Conservation (phyloP, 768 basidiomycete species). For the Cystofilobasidium bisporidii region DNA sequence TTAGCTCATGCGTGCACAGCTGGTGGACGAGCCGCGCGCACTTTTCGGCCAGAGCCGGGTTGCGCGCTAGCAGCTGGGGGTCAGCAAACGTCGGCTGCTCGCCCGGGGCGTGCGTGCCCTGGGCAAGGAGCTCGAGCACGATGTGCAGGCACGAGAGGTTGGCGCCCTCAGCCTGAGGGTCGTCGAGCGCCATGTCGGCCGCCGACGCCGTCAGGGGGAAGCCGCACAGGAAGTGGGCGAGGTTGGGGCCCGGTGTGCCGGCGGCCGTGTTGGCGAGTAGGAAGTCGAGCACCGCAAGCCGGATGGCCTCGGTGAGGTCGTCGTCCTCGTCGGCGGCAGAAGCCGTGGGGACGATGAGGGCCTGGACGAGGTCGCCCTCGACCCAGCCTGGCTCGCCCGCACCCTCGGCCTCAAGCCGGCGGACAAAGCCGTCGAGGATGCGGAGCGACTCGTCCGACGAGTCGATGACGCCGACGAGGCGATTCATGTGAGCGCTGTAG, state of each 20-base stretch:
- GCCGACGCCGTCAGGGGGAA: constrained; percentile 52
- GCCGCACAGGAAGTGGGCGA: constrained; percentile 72
- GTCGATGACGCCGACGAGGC: constrained; percentile 67
- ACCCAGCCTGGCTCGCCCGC: constrained; percentile 55
- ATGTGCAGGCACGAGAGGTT: constrained; percentile 61
- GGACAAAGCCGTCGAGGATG: constrained; percentile 68
- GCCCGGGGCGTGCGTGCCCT: constrained; percentile 46
- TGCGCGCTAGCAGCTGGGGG: constrained; percentile 35
- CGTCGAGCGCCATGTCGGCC: constrained; percentile 51
- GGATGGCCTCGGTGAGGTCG: constrained; percentile 53
- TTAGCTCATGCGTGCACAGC: constrained; percentile 74
- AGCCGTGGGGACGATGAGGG: constrained; percentile 17
- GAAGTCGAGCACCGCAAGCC: constrained; percentile 68
- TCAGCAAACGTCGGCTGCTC: constrained; percentile 9
- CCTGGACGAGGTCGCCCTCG: constrained; percentile 40
- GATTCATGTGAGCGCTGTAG: constrained; percentile 46
- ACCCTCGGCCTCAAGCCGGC: constrained; percentile 55
- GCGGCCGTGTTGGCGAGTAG: constrained; percentile 65
- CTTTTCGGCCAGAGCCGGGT: constrained; percentile 74
- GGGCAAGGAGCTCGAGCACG: constrained; percentile 64
- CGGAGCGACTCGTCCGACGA: constrained; percentile 74
- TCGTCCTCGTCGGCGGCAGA: constrained; percentile 18
- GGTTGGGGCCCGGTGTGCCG: constrained; percentile 59
- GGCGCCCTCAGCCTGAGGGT: constrained; percentile 35
- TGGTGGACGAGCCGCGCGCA: constrained; percentile 75